Percentiles rank a stretch among this genome's conserved stretches.
Conservation (phyloP, 805 yeast species). For the Suhomyces canberraensis region DNA sequence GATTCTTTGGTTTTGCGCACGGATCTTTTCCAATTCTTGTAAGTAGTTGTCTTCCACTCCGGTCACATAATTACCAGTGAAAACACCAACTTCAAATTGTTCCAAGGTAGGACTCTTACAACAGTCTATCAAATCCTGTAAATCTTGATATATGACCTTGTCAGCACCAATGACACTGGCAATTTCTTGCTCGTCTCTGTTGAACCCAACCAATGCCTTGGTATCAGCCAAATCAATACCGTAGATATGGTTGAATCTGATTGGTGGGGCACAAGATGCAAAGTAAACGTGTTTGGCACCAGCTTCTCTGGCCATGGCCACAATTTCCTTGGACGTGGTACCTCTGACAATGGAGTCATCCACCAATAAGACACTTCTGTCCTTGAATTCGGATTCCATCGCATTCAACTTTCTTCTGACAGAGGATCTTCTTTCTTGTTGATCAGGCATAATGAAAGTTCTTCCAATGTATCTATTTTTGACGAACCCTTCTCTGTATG, state of each 20-base stretch:
- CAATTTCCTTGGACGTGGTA: constrained; percentile 94
- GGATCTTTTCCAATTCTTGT: constrained; percentile 72
- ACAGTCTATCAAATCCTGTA: constrained; percentile 79
- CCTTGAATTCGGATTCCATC: constrained; percentile 88
- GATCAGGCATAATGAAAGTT: constrained; percentile 98
- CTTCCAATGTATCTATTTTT: constrained; percentile 96
- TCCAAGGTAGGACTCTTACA: constrained; percentile 54
- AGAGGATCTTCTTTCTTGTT: constrained; percentile 86
- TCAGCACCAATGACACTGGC: constrained; percentile 85
- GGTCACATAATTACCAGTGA: constrained; percentile 92
- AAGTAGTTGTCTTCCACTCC: constrained; percentile 85
- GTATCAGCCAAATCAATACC: constrained; percentile 98
- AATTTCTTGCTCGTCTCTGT: constrained; percentile 71
- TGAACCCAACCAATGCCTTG: constrained; percentile 86
- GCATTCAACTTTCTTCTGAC: constrained; percentile 95
- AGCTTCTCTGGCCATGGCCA: constrained; percentile 97
- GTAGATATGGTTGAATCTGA: constrained; percentile 90
- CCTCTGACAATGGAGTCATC: constrained; percentile 98
- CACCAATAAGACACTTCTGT: constrained; percentile 80
- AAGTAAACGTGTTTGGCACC: constrained; percentile 94
- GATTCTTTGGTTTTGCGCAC: constrained; percentile 69
- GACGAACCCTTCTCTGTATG: constrained; percentile 95
- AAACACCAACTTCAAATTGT: constrained; percentile 92
- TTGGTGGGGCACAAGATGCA: constrained; percentile 98
- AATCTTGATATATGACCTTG: constrained; percentile 80